These are phyloP conservation scores for Dentipellis fragilis DNA, from an alignment of 768 basidiomycete genomes.

Conservation along the genomic window DNA sequence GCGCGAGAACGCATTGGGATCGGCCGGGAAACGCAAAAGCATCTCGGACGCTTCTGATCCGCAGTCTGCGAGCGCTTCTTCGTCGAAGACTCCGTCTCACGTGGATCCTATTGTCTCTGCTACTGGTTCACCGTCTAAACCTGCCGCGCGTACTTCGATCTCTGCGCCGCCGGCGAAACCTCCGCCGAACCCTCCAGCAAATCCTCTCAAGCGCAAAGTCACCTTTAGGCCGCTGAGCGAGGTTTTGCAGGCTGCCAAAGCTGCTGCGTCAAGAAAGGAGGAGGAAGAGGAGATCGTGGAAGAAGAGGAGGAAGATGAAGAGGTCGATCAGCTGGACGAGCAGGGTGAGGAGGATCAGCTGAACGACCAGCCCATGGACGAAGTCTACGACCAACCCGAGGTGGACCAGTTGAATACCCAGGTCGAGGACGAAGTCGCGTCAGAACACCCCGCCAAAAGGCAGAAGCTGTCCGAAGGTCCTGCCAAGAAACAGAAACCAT, in stretches of 20 bases:
- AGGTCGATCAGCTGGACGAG: too few species aligned
- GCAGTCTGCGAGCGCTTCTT: not conserved
- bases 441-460: slow-evolving; percentile 10
- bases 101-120: not conserved
- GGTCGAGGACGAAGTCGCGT: not conserved
- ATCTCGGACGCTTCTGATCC: too few species aligned
- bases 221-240: slow-evolving; percentile 7
- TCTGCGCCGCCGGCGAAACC: not conserved
- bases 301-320: not conserved
- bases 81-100: not conserved
- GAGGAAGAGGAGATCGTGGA: slow-evolving; percentile 3
- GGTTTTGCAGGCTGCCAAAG: not conserved
- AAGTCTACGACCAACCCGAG: not conserved
- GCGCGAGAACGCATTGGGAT: not conserved
- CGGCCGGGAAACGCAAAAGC: too few species aligned
- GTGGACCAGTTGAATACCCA: not conserved
- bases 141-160: too few species aligned
- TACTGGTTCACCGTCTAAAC: not conserved
- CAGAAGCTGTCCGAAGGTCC: slow-evolving; percentile 6
- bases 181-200: not conserved
- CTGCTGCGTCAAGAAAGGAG: not conserved
- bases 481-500: slow-evolving; percentile 2
- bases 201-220: slow-evolving; percentile 9
- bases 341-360: too few species aligned
- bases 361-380: not conserved